Conservation (phyloP, 148 eudicot genomes). For the Nyssa sinensis region DNA sequence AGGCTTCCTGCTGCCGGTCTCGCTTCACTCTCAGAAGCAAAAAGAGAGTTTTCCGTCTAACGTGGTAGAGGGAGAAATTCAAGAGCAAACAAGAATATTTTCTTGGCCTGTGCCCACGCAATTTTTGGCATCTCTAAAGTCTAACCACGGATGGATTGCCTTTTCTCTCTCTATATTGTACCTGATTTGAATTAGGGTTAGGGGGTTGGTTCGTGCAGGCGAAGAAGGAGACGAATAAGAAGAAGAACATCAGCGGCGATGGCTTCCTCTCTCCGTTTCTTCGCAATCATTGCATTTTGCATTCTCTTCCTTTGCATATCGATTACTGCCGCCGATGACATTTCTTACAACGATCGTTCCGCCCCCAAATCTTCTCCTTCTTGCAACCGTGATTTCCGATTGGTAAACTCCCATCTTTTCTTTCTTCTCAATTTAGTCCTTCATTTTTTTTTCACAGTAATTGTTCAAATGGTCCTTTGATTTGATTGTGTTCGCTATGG, state of each 20-base stretch:
- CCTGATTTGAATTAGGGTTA: no score
- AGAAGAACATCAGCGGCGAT: background rate
- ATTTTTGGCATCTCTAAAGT: no score
- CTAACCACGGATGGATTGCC: no score
- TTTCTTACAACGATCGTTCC: background rate
- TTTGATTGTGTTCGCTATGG: background rate
- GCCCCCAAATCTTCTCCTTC: conserved; percentile 4
- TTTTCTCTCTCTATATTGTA: no score
- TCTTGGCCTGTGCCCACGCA: no score
- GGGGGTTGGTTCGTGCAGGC: background rate
- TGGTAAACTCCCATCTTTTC: background rate
- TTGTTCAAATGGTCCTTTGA: background rate
- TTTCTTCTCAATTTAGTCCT: background rate
- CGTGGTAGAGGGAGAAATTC: no score
- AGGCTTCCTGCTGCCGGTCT: no score
- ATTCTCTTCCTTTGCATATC: background rate
- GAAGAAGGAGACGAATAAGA: background rate
- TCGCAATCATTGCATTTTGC: background rate
- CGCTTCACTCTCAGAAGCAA: no score
- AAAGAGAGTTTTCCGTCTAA: no score
- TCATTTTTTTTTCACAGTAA: background rate
- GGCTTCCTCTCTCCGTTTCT: background rate
- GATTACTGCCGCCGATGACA: background rate
- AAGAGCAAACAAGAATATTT: no score
- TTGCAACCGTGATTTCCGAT: background rate